These are phyloP conservation scores for Komagataella phaffii DNA, from an alignment of 805 yeast genomes.

Conservation along the genomic window DNA sequence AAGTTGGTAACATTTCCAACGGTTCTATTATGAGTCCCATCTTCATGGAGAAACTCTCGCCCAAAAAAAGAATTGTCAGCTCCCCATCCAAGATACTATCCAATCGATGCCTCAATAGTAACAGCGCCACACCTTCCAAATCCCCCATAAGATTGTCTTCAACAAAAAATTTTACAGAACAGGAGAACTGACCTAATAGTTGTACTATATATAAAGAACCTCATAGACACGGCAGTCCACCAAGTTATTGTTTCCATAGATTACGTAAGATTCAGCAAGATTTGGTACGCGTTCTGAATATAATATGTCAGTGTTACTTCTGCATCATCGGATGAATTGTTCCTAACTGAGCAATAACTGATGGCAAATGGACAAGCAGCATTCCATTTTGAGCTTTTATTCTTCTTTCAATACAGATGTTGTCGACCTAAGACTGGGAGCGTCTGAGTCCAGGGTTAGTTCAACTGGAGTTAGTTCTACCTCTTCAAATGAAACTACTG, in stretches of 20 bases:
- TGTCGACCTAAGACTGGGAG: not conserved
- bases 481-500: not conserved
- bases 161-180: not conserved
- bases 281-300: not conserved
- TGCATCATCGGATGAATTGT: not conserved
- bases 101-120: not conserved
- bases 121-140: not conserved
- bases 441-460: not conserved
- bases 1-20: not conserved
- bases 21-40: not conserved
- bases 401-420: not conserved
- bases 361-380: not conserved
- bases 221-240: not conserved
- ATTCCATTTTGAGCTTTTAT: not conserved
- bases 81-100: not conserved
- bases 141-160: not conserved
- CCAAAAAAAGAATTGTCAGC: not conserved
- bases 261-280: not conserved
- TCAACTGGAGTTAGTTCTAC: not conserved
- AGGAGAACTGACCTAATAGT: not conserved
- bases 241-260: not conserved
- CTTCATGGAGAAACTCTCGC: not conserved
- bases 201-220: not conserved
- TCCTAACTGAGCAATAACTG: not conserved
- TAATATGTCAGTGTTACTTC: not conserved